Evolutionary conservation across 768 basidiomycete genomes (phyloP), one percentile per base, ranked within the genome.

Genomic region (Lactarius indigo): DNA sequence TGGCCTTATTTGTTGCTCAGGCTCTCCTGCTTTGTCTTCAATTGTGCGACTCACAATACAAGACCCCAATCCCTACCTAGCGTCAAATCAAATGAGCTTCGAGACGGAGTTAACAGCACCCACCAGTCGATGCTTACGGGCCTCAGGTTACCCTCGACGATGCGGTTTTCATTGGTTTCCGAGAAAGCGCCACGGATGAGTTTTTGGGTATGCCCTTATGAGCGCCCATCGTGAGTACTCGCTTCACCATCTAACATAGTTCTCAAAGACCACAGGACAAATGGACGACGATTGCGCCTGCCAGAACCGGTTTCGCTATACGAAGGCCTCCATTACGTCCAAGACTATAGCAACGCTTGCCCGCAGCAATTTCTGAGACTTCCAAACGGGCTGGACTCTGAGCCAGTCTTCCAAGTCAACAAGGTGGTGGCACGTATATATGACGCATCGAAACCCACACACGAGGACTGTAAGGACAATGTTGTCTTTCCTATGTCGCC

Each of bases 201-300:
- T 52, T 26, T 23, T 28, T 26, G 23, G 50, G 50, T 26, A 52
- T 52, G n/a, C 50, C 50, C 50, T 17, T 52, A 15, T 15, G 50
- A 23, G 26, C 23, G 2, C 2, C 50, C 50, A 6, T 13, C 50
- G 50, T 52, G 26, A 52, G 50, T 26, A 26, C 13, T 13, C 15
- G 5, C 26, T 26, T 52, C n/a, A 7, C 30, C 6, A 3, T 31
- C 35, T 2, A 10, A 4, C 37, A 5, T n/a, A 7, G 3, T 39
- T 18, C 12, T 52, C 26, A 26, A 13, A 2, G 50, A 26, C 50
- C 23, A 26, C 47, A 80, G 79, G 23, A 71, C 72, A 1, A 73
- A 74, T 26, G 69, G 78, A 8, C 72, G 75, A 2, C 80, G 81
- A 1, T 80, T 82, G 63, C 75, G 71, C 30, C 71, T 63, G 13